Base-by-base conservation (phyloP, 345 rosid genomes). In the Acer yangbiense region DNA sequence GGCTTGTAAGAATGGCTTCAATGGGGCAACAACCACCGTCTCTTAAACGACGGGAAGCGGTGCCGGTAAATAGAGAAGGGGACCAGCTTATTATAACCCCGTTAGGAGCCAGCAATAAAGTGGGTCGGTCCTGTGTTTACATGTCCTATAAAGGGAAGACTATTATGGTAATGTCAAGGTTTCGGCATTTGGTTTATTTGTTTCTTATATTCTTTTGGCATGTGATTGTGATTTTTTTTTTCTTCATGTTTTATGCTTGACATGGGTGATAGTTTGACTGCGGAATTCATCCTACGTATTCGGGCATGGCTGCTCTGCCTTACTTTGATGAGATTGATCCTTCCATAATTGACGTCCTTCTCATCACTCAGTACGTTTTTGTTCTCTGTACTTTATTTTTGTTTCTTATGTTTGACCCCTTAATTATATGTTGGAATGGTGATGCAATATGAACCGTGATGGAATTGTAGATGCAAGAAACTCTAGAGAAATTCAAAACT, bases 291-390 rank as follows among this genome's bases (percentile, higher is more conserved):
- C 99, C 93, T 6, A 96, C 89, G 41, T 95, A 93, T 72, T 87
- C 94, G 0, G 99, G 99, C 9, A 93, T 95, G 99, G 89, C 98
- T 61, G 97, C 99, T 41, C 83, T 93, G 79, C 98, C 97, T 16
- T 93, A 95, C 83, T 93, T 93, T 54, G 98, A 95, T 88, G 98
- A 95, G 77, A 95, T 95, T 73, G 98, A 93, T 83, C 98, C 98
- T 81, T 93, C 98, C 11, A 48, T 86, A 44, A 85, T 93, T 69
- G 99, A 95, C 72, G 96, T 92, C 6, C 98, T 95, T 75, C 91
- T 95, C 78, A 86, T 95, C 43, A 95, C 99, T 18, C 98, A 93
- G 98, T 95, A 88, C 57, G 89, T 80, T 12, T 65, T 46, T 52
- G 10, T 52, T 9, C 39, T 41, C 73, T 77, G 0, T 27, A 8